A percentile compares a stretch with the other conserved stretches of the same genome.
These are phyloP conservation scores for Whalleya microplaca DNA, from an alignment of 2,329 filamentous ascomycete genomes.

Conservation along the genomic window DNA sequence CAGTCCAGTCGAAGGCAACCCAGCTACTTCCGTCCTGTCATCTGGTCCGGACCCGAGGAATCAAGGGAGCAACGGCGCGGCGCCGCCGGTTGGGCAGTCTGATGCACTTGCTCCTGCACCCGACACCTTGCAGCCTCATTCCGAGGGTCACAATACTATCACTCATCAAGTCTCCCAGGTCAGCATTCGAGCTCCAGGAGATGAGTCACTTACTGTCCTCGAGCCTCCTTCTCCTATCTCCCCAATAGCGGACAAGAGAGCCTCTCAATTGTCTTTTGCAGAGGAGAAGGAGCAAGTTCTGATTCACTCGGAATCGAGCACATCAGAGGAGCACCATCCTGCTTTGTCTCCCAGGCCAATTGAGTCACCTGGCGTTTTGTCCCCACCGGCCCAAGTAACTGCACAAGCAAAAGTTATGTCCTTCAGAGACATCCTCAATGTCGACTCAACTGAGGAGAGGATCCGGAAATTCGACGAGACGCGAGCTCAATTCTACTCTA, in stretches of 20 bases:
- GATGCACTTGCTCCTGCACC: constrained; percentile 5
- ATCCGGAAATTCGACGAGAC: constrained; percentile 76
- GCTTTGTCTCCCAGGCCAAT: constrained; percentile 19
- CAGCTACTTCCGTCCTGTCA: constrained; percentile 6
- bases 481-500: constrained; percentile 68
- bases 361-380: constrained; percentile 2
- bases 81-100: constrained; percentile 1
- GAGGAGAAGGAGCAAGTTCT: constrained; percentile 46
- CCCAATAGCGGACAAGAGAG: constrained; percentile 35
- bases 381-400: constrained; percentile 9
- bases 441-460: constrained; percentile 68
- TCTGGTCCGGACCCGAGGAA: constrained; percentile 1
- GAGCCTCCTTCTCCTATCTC: constrained; percentile 52
- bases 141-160: constrained; percentile 23
- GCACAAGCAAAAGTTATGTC: constrained; percentile 49
- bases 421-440: constrained; percentile 78
- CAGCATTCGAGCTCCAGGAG: constrained; percentile 38
- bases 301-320: constrained; percentile 39
- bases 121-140: constrained; percentile 19
- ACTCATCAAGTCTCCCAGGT: constrained; percentile 44
- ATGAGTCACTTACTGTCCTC: constrained; percentile 30
- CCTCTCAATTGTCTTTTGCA: constrained; percentile 43
- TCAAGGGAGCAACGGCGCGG: background rate
- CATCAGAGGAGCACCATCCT: constrained; percentile 44
- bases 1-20: constrained; percentile 18